phyloP scores from a whole-genome alignment of 2,329 filamentous ascomycete species.

The Ceratocystiopsis brevicomis region DNA sequence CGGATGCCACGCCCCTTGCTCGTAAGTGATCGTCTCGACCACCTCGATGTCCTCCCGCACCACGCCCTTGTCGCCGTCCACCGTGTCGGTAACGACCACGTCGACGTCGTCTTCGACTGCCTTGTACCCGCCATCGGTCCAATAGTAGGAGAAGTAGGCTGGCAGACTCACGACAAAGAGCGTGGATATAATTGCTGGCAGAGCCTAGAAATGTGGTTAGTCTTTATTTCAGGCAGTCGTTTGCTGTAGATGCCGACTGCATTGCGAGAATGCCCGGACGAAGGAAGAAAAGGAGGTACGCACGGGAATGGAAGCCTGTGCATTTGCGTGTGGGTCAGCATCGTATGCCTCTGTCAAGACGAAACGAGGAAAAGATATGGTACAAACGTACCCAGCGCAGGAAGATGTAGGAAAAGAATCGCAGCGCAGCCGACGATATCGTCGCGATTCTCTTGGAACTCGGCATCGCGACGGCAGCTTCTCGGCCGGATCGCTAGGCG shows the following conservation, averaged over 20 bases:
- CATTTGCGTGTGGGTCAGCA: too few species aligned
- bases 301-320: too few species aligned
- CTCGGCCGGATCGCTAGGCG: too few species aligned
- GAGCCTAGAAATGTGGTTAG: too few species aligned
- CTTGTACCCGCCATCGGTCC: constrained; percentile 35
- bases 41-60: constrained; percentile 37
- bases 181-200: too few species aligned
- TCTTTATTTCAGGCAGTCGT: too few species aligned
- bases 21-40: constrained; percentile 40
- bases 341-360: too few species aligned
- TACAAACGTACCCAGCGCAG: constrained; percentile 36
- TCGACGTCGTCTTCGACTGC: constrained; percentile 39
- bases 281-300: too few species aligned
- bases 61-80: constrained; percentile 19
- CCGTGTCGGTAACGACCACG: constrained; percentile 30
- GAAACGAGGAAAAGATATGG: too few species aligned
- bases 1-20: constrained; percentile 35
- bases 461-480: constrained; percentile 11
- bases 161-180: constrained; percentile 36
- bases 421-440: constrained; percentile 30
- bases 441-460: constrained; percentile 16
- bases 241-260: too few species aligned
- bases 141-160: too few species aligned
- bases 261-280: too few species aligned
- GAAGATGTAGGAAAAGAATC: constrained; percentile 35